Percentiles rank a stretch among this genome's conserved stretches.
Evolutionary conservation across 768 basidiomycete species (phyloP).

Genomic region (Sporobolomyces phaffii): DNA sequence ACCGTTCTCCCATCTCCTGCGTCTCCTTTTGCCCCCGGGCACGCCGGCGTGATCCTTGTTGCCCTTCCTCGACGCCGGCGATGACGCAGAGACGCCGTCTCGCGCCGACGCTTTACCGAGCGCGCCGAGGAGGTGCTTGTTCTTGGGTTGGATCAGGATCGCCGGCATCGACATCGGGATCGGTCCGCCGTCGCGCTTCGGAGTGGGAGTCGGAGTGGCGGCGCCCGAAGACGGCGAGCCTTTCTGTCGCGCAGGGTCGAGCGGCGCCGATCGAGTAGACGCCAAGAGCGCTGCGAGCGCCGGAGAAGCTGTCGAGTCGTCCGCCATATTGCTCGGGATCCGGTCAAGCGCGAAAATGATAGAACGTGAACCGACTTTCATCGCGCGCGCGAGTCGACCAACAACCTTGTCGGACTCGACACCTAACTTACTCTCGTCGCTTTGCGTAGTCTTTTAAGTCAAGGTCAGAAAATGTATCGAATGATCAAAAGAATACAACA

Average conservation of each 20-base stretch:
- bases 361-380: no score
- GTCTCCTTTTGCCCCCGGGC: conserved; percentile 7
- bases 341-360: no score
- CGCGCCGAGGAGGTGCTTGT: conserved; percentile 12
- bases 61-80: not conserved
- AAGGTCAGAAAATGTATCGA: no score
- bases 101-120: not conserved
- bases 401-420: no score
- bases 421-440: no score
- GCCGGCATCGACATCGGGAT: conserved; percentile 22
- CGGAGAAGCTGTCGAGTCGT: conserved; percentile 3
- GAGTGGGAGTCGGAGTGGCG: not conserved
- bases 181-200: not conserved
- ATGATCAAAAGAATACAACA: not conserved
- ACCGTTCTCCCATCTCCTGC: conserved; percentile 34
- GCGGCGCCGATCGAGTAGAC: not conserved
- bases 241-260: conserved; percentile 1
- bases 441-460: no score
- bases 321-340: not conserved
- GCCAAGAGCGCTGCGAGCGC: conserved; percentile 3
- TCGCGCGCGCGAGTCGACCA: no score
- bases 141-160: conserved; percentile 10
- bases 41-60: not conserved
- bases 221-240: not conserved
- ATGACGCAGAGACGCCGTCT: not conserved